phyloP scores from a whole-genome alignment of 2,329 filamentous ascomycete genomes.

The Sporothrix schenckii region DNA sequence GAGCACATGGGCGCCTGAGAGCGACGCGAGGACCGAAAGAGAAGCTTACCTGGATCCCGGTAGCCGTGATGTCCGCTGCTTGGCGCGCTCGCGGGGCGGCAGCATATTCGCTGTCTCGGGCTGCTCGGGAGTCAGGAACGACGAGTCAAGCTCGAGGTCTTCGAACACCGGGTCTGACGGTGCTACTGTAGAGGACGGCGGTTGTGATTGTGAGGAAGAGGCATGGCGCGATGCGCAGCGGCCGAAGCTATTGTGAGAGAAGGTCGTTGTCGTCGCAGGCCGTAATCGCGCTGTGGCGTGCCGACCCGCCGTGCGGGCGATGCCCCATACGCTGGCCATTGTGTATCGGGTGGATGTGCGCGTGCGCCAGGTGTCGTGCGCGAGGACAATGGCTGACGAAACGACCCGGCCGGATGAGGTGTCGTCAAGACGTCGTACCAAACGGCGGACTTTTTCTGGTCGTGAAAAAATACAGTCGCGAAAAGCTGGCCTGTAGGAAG shows the following conservation, averaged over 20 bases:
- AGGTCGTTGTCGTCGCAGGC: slow-evolving; percentile 32
- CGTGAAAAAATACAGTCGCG: slow-evolving; percentile 31
- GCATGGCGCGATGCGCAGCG: slow-evolving; percentile 1
- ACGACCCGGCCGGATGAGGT: neutral
- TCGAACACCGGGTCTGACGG: slow-evolving; percentile 42
- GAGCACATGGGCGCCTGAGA: neutral
- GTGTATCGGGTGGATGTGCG: neutral
- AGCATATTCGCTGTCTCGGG: slow-evolving; percentile 46
- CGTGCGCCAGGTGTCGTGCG: neutral
- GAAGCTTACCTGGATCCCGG: slow-evolving; percentile 51
- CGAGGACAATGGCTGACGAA: slow-evolving; percentile 13
- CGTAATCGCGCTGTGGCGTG: slow-evolving; percentile 37
- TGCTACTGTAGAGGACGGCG: slow-evolving; percentile 9
- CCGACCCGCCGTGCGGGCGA: slow-evolving; percentile 42
- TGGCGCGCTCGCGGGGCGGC: slow-evolving; percentile 47
- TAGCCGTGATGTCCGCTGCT: slow-evolving; percentile 46
- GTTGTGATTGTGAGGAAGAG: slow-evolving; percentile 16
- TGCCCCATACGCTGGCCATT: slow-evolving; percentile 51
- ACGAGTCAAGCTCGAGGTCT: slow-evolving; percentile 57
- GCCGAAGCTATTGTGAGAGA: slow-evolving; percentile 14
- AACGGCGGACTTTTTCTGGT: slow-evolving; percentile 13
- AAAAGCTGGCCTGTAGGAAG: slow-evolving; percentile 5
- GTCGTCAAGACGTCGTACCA: slow-evolving; percentile 25
- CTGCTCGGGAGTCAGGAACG: slow-evolving; percentile 50
- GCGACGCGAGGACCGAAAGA: slow-evolving; percentile 30